A percentile compares a stretch with the other conserved stretches of the same genome.
Evolutionary conservation across 2,329 filamentous ascomycete species (phyloP).

Genomic region (Myriosclerotinia curreyana): DNA sequence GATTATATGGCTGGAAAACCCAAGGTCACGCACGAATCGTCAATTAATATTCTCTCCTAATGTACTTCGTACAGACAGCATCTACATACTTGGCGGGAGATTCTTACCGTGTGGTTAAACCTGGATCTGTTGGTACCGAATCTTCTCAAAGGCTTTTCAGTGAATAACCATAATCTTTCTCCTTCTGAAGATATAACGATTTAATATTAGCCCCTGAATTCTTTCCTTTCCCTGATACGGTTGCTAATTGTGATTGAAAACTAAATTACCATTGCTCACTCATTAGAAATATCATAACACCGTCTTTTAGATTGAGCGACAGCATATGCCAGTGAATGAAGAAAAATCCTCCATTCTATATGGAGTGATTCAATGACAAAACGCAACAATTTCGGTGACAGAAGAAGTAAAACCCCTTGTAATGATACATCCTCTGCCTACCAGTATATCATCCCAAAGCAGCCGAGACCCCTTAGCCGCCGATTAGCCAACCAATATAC

Average conservation of each 20-base stretch:
- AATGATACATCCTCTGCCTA: background rate
- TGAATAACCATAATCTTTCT: background rate
- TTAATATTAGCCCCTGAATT: background rate
- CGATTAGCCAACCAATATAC: background rate
- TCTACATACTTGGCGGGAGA: background rate
- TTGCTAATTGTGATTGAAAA: background rate
- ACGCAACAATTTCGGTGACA: background rate
- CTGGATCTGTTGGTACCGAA: too few relatives aligned
- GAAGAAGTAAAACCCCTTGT: background rate
- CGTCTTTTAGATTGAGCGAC: background rate
- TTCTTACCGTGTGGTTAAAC: background rate
- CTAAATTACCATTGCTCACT: background rate
- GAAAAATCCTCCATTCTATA: background rate
- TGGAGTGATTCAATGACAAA: background rate
- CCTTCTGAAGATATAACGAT: background rate
- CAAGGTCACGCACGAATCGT: background rate
- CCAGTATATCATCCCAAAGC: background rate
- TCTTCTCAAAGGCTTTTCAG: background rate
- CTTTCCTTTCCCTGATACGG: background rate
- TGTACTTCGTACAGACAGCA: too few relatives aligned
- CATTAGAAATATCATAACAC: background rate
- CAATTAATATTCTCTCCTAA: background rate
- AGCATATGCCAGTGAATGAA: background rate
- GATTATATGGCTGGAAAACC: background rate
- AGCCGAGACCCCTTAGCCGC: background rate